Evolutionary conservation across 2,329 filamentous ascomycete genomes (phyloP), one percentile per base, ranked within the genome.

Genomic region (Paraphoma chrysanthemicola): DNA sequence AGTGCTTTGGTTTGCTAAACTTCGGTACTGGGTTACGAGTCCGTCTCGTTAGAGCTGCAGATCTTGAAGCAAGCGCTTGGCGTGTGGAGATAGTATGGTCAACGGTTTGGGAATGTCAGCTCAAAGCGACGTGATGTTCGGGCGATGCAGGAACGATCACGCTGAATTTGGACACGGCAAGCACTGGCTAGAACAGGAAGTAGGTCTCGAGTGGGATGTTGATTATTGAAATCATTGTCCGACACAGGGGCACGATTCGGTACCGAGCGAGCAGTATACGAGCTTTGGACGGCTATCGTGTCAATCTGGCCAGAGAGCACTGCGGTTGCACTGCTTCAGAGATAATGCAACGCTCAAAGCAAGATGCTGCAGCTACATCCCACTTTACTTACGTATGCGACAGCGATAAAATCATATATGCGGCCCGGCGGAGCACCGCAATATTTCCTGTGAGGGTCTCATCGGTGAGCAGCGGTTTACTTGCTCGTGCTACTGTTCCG

Each of bases 401-500:
- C 51, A 42, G 39, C 14, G 31, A 43, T 38, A 51, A 41, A 48
- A 33, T 59, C 48, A 51, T 43, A 45, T 47, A 54, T 49, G 33
- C 44, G 36, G 46, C 45, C 38, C 44, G 39, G 42, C 49, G 31
- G 31, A 55, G 49, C 23, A 23, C 57, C 14, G 6, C 14, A 14
- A 14, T 36, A 36, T 38, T 29, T 44, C 18, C 38, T 48, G 51
- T 53, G 44, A 45, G 47, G 31, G 44, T 51, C 53, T 64, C 56
- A 67, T 60, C 54, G 60, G 54, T 62, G 60, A 60, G 45, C 5
- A 36, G 44, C 45, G 18, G 39, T 42, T 18, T 38, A 29, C 46
- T 16, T 54, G 53, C 52, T 60, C 49, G 44, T 44, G 48, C 53
- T 38, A 54, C 51, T 60, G 58, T 63, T 50, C 63, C 64, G 61